A percentile compares a stretch with the other conserved stretches of the same genome.
phyloP scores from a whole-genome alignment of 1,284 basidiomycete genomes.

The Ustilago crameri region DNA sequence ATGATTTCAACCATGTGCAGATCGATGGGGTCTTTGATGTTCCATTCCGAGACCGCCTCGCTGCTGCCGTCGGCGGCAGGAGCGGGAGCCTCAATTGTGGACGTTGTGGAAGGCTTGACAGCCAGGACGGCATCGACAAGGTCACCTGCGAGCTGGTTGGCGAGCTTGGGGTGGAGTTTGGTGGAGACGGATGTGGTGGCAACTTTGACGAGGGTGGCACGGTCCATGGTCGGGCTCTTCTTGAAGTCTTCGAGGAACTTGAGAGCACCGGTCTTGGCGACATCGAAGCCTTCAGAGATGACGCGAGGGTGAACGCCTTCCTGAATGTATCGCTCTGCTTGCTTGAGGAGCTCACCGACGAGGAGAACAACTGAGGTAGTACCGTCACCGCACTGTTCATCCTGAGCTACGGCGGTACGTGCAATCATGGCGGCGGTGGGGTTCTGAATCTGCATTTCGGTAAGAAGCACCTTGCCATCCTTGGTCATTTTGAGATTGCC shows the following conservation, averaged over 20 bases:
- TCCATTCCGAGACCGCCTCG: slow-evolving; percentile 62
- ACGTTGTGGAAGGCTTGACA: slow-evolving; percentile 73
- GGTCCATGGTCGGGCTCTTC: slow-evolving; percentile 80
- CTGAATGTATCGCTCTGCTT: slow-evolving; percentile 95
- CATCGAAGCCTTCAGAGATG: slow-evolving; percentile 92
- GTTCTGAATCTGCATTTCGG: slow-evolving; percentile 99
- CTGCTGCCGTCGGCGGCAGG: slow-evolving; percentile 57
- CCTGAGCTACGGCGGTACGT: slow-evolving; percentile 95
- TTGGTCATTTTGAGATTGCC: slow-evolving; percentile 99
- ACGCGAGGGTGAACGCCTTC: slow-evolving; percentile 99
- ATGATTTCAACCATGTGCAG: slow-evolving; percentile 99
- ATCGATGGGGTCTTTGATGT: slow-evolving; percentile 79
- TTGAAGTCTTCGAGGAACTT: slow-evolving; percentile 92
- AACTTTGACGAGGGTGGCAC: slow-evolving; percentile 89
- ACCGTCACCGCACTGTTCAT: slow-evolving; percentile 98
- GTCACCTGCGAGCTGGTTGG: slow-evolving; percentile 88
- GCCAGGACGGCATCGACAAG: slow-evolving; percentile 95
- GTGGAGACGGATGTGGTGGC: slow-evolving; percentile 94
- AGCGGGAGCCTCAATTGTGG: slow-evolving; percentile 48
- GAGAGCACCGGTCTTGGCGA: slow-evolving; percentile 94
- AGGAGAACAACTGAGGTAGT: slow-evolving; percentile 97
- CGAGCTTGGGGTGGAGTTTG: slow-evolving; percentile 85
- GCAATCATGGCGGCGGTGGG: slow-evolving; percentile 99
- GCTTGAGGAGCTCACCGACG: slow-evolving; percentile 96
- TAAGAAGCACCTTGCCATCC: slow-evolving; percentile 97